Conservation (phyloP, 75 land plant genomes). For the Selaginella tamariscina region DNA sequence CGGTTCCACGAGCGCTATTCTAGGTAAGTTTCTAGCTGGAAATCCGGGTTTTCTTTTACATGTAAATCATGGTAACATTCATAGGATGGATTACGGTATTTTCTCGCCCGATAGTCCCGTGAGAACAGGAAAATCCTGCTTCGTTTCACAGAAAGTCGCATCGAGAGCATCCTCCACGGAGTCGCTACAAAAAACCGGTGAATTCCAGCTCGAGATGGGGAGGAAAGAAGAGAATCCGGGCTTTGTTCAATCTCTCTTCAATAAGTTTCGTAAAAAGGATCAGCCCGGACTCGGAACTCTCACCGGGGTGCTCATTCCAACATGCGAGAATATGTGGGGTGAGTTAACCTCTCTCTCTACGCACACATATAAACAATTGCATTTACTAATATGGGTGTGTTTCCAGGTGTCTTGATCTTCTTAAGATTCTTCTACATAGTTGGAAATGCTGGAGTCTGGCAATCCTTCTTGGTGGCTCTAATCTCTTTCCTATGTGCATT, state of each 20-base stretch:
- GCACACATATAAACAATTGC: no score
- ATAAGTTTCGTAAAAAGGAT: neutral
- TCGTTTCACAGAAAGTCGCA: neutral
- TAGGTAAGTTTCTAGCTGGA: no score
- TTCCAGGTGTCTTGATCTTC: constrained; percentile 5
- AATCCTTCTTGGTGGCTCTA: constrained; percentile 26
- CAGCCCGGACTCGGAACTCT: constrained; percentile 18
- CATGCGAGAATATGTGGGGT: constrained; percentile 30
- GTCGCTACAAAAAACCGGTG: neutral
- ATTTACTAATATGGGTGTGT: neutral
- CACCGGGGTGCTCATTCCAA: constrained; percentile 23
- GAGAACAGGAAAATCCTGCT: neutral
- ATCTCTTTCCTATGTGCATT: constrained; percentile 31
- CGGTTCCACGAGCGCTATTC: no score
- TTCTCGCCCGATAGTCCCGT: neutral
- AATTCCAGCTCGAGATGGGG: neutral
- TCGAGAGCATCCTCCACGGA: neutral
- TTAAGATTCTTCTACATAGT: constrained; percentile 31
- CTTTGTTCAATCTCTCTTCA: neutral
- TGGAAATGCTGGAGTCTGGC: constrained; percentile 35
- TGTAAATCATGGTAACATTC: no score
- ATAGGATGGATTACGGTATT: no score
- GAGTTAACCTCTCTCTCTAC: neutral
- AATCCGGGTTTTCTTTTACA: no score
- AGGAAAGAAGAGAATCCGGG: neutral